Evolutionary conservation across 2,329 filamentous ascomycete species (phyloP).

Genomic region (Pochonia chlamydosporia): DNA sequence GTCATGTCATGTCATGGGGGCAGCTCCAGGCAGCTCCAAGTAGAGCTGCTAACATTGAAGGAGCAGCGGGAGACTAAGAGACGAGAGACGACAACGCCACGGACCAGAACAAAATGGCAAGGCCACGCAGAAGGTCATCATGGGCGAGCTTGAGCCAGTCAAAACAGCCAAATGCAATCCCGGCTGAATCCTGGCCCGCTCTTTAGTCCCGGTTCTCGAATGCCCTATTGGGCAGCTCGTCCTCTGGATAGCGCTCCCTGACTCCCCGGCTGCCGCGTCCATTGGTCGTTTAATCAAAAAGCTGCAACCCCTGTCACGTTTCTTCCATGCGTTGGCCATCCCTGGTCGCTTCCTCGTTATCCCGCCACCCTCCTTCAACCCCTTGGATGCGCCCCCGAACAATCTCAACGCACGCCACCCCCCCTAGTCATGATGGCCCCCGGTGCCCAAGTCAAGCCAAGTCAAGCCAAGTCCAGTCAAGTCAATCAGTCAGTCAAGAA

Average conservation of each 20-base stretch:
- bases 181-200: conserved; percentile 32
- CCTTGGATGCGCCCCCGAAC: background rate
- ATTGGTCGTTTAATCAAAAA: conserved; percentile 50
- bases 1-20: no score
- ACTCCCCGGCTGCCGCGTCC: conserved; percentile 28
- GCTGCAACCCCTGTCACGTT: conserved; percentile 43
- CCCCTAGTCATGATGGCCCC: conserved; percentile 3
- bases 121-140: background rate
- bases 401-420: conserved; percentile 1
- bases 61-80: background rate
- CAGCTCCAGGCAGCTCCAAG: background rate
- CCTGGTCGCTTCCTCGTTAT: conserved; percentile 18
- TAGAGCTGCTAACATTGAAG: background rate
- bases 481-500: no score
- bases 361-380: conserved; percentile 15
- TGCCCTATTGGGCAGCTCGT: conserved; percentile 45
- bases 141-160: background rate
- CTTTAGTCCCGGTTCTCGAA: conserved; percentile 40
- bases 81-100: background rate
- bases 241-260: conserved; percentile 28
- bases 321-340: conserved; percentile 44
- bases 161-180: conserved; percentile 22
- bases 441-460: conserved; percentile 9
- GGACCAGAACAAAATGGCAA: background rate
- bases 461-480: no score